Conservation (phyloP, 164 flowering plant species). For the Houttuynia cordata region DNA sequence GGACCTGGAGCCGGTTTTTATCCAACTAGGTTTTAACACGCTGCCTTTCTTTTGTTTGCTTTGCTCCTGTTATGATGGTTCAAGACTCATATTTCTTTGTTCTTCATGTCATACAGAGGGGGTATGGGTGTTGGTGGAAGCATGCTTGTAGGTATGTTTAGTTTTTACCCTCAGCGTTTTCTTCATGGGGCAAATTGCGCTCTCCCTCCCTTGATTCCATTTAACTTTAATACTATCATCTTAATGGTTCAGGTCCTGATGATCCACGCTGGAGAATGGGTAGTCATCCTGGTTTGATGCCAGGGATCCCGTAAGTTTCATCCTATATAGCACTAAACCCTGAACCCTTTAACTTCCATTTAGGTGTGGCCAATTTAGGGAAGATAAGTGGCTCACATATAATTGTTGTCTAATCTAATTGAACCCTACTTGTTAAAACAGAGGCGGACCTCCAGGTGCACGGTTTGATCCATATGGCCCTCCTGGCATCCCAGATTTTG, state of each 20-base stretch:
- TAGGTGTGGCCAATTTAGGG: constrained; percentile 4
- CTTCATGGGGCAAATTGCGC: background rate
- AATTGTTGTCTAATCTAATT: background rate
- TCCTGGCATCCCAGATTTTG: constrained; percentile 80
- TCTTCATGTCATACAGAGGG: constrained; percentile 32
- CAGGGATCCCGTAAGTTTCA: constrained; percentile 38
- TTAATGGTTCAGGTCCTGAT: constrained; percentile 44
- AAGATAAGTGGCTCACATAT: background rate
- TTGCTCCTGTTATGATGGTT: background rate
- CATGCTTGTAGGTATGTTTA: constrained; percentile 55
- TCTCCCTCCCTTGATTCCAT: too few relatives aligned
- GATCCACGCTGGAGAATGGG: constrained; percentile 56
- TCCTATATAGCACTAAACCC: constrained; percentile 1
- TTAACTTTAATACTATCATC: too few relatives aligned
- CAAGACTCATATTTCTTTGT: background rate
- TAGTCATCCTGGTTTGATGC: constrained; percentile 23
- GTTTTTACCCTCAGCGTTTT: too few relatives aligned
- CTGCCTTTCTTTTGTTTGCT: background rate
- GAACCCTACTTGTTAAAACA: constrained; percentile 17
- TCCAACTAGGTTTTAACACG: constrained; percentile 37
- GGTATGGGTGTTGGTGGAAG: constrained; percentile 30
- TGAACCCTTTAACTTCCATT: background rate
- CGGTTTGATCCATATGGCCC: constrained; percentile 88
- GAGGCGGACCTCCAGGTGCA: constrained; percentile 73
- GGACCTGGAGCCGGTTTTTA: constrained; percentile 65